A percentile compares a stretch with the other conserved stretches of the same genome.
These are phyloP conservation scores for Breviolum minutum DNA, from an alignment of 73 alveolate species.

Conservation along the genomic window DNA sequence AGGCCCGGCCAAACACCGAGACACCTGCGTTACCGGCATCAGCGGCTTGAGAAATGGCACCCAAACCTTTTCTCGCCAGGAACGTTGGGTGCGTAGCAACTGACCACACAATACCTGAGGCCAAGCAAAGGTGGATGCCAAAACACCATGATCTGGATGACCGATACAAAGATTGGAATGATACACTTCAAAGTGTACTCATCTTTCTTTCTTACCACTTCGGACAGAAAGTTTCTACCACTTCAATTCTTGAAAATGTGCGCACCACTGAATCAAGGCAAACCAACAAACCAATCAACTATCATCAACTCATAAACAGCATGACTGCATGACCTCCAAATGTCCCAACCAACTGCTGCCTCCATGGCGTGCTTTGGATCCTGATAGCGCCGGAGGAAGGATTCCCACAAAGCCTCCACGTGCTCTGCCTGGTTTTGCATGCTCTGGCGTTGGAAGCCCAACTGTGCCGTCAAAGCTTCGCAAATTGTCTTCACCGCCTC, in stretches of 20 bases:
- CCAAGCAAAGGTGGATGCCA: no score
- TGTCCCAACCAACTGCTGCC: background rate
- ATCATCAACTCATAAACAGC: no score
- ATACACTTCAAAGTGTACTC: background rate
- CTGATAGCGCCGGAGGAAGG: constrained; percentile 71
- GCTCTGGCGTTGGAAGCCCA: constrained; percentile 24
- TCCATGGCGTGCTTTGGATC: constrained; percentile 67
- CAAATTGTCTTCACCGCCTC: background rate
- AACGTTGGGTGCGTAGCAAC: constrained; percentile 52
- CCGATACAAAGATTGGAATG: background rate
- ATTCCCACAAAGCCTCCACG: constrained; percentile 75
- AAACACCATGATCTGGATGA: background rate
- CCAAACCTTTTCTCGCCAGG: constrained; percentile 67
- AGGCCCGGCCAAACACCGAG: background rate
- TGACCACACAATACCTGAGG: constrained; percentile 21
- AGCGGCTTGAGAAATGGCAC: constrained; percentile 15
- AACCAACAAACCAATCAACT: no score
- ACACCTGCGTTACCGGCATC: constrained; percentile 12
- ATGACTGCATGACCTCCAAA: background rate
- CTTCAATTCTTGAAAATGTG: no score
- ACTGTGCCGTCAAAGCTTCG: constrained; percentile 5
- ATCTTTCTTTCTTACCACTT: background rate
- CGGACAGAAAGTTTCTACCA: no score
- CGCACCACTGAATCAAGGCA: no score
- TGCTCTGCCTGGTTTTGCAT: constrained; percentile 84